Evolutionary conservation across 1,139 yeast genomes (phyloP).

Genomic region (Suhomyces anneliseae): DNA sequence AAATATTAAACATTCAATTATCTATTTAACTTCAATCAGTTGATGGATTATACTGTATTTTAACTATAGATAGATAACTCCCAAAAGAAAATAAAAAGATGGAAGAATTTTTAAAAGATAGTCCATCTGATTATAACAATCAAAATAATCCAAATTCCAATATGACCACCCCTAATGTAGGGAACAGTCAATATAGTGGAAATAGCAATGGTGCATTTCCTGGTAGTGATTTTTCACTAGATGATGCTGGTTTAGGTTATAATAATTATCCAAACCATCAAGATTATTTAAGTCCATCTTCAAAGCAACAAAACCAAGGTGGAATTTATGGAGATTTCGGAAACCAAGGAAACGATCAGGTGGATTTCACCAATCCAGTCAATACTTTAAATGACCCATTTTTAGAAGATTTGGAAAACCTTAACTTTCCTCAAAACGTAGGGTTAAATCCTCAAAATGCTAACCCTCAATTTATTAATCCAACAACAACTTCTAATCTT

Average conservation of each 20-base stretch:
- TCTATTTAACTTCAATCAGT: neutral
- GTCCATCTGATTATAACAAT: constrained; percentile 31
- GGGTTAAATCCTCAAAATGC: constrained; percentile 1
- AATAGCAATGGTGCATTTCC: constrained; percentile 2
- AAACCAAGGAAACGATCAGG: constrained; percentile 1
- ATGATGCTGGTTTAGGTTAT: constrained; percentile 3
- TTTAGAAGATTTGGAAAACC: constrained; percentile 34
- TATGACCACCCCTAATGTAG: constrained; percentile 8
- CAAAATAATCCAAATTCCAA: constrained; percentile 6
- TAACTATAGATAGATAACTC: neutral
- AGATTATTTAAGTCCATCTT: constrained; percentile 5
- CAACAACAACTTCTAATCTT: constrained; percentile 27
- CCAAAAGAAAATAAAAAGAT: constrained; percentile 14
- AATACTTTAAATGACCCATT: constrained; percentile 29
- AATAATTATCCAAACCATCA: neutral
- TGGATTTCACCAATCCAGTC: constrained; percentile 5
- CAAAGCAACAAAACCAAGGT: constrained; percentile 1
- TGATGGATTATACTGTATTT: neutral
- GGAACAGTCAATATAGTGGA: constrained; percentile 6
- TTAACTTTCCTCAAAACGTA: constrained; percentile 14
- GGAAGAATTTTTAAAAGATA: constrained; percentile 42
- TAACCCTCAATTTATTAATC: constrained; percentile 14
- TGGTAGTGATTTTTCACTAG: constrained; percentile 7
- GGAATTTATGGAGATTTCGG: constrained; percentile 4
- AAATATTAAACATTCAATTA: neutral